Evolutionary conservation across 805 yeast species (phyloP), one percentile per base, ranked within the genome.

Genomic region (Suhomyces xylopsoci): DNA sequence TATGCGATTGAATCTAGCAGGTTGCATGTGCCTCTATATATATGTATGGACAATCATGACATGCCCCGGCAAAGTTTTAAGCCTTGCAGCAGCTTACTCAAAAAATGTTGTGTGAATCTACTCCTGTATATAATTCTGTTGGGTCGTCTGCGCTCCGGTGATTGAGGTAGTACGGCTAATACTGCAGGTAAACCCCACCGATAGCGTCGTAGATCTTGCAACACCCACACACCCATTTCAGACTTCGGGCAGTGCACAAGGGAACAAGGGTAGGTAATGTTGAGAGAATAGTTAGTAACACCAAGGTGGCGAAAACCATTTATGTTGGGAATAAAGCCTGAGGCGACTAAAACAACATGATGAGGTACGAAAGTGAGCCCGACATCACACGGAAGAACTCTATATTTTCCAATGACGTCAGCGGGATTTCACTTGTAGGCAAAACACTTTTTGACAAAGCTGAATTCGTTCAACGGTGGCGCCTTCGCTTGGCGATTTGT

Each of bases 61-160:
- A 28, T 28, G 12, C 41, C 19, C 19, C 6, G 15, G 41, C 41
- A 36, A 36, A 15, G 10, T n/a, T 26, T 36, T 36, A 36, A 17
- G 41, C 42, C 17, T 38, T 17, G 42, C 42, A 10, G 42, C n/a
- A 38, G 10, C 28, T n/a, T 5, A 9, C 28, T 7, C 10, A 9
- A 30, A 30, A 22, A 47, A 22, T 47, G 42, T 47, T 47, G 49
- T 47, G 40, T 19, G 12, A 19, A 20, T 24, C 25, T 28, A n/a
- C 10, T 28, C 49, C 49, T 47, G 49, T 41, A 47, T 7, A 36
- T 25, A 47, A 47, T 47, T 47, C 32, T 47, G 49, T 47, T 47
- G 49, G 49, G 48, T 32, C 26, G 24, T 38, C 42, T 38, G 42
- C 30, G 10, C 17, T 42, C 20, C 20, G 28, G 19, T 42, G 15